These are phyloP conservation scores for Arthrinium phaeospermum DNA, from an alignment of 2,329 filamentous ascomycete species.

Conservation along the genomic window DNA sequence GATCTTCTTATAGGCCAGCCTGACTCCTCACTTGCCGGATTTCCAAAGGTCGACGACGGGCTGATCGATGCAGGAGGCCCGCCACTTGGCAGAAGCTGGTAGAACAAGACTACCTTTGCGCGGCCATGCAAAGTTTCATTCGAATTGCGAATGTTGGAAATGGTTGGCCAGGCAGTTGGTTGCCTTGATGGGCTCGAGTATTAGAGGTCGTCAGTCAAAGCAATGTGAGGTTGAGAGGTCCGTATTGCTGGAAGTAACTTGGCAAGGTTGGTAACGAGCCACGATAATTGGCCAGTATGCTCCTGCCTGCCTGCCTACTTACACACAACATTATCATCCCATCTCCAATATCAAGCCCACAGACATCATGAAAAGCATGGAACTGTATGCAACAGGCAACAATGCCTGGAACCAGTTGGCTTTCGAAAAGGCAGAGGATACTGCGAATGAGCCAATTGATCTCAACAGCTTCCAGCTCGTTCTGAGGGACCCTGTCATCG, in stretches of 20 bases:
- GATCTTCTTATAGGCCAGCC: not conserved
- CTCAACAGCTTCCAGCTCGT: conserved; percentile 50
- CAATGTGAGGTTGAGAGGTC: not conserved
- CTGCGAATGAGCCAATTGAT: conserved; percentile 50
- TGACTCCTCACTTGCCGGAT: not conserved
- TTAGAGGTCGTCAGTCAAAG: not conserved
- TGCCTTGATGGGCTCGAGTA: not conserved
- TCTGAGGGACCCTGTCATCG: conserved; percentile 44
- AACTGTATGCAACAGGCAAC: conserved; percentile 60
- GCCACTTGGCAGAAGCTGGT: not conserved
- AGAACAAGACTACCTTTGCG: not conserved
- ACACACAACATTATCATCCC: not conserved
- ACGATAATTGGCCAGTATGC: not conserved
- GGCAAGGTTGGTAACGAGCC: conserved; percentile 12
- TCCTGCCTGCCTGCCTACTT: not conserved
- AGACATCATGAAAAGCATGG: conserved; percentile 39
- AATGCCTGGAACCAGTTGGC: conserved; percentile 55
- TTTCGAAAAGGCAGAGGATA: not conserved
- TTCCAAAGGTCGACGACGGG: not conserved
- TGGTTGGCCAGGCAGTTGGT: not conserved
- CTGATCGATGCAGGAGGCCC: not conserved
- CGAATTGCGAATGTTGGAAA: not conserved
- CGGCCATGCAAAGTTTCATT: not conserved
- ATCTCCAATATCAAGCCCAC: not conserved
- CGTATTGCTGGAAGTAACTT: not conserved